phyloP scores from a whole-genome alignment of 495 filamentous ascomycete genomes.

The Tuber indicum region DNA sequence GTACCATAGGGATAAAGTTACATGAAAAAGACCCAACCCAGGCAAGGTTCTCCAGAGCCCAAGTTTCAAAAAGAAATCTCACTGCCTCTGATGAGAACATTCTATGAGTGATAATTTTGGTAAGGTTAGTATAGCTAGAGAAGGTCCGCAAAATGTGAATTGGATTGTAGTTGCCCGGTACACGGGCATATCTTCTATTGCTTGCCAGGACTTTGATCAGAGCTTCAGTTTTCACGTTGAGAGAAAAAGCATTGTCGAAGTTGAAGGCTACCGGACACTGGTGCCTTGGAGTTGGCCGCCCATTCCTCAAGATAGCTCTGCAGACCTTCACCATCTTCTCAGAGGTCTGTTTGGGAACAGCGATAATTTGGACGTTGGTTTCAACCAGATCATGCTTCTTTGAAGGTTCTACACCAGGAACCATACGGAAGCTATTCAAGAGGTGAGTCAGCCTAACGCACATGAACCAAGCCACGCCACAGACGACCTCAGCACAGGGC shows the following conservation, averaged over 20 bases:
- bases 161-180: conserved; percentile 77
- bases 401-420: conserved; percentile 86
- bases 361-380: conserved; percentile 82
- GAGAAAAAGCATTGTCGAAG: conserved; percentile 85
- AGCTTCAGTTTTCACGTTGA: conserved; percentile 69
- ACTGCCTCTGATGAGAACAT: no score
- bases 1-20: conserved; percentile 94
- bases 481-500: no score
- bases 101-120: no score
- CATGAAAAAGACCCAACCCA: conserved; percentile 94
- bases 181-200: conserved; percentile 36
- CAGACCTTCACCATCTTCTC: conserved; percentile 99
- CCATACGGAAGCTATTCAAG: conserved; percentile 95
- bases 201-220: no score
- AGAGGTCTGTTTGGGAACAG: conserved; percentile 55
- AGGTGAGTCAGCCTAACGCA: conserved; percentile 95
- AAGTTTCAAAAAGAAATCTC: conserved; percentile 39
- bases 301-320: conserved; percentile 83
- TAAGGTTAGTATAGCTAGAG: no score
- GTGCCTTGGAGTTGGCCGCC: conserved; percentile 78
- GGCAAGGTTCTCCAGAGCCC: conserved; percentile 96
- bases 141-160: no score
- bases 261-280: conserved; percentile 90
- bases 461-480: no score
- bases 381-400: conserved; percentile 89